Evolutionary conservation across 2,329 filamentous ascomycete species (phyloP).

Genomic region (Domatiomyces catenatus): DNA sequence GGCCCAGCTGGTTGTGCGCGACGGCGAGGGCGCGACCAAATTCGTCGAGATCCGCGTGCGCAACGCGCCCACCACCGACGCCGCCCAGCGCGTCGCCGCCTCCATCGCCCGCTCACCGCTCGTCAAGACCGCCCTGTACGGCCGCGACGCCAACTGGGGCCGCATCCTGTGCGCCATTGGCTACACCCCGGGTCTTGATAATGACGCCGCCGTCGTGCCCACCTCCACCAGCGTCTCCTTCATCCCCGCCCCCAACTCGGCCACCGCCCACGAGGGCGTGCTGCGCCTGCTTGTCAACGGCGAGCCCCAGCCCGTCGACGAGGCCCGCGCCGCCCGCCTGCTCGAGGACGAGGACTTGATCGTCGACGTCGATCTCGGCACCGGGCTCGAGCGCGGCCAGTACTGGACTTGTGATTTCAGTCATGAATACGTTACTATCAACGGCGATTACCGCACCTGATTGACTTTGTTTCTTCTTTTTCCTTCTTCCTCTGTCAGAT

Average conservation of each 20-base stretch:
- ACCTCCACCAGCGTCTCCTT: constrained; percentile 46
- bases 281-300: constrained; percentile 45
- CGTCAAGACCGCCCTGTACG: constrained; percentile 94
- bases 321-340: constrained; percentile 43
- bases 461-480: background rate
- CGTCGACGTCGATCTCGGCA: constrained; percentile 43
- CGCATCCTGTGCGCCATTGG: constrained; percentile 90
- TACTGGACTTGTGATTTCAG: constrained; percentile 55
- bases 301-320: constrained; percentile 47
- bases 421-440: constrained; percentile 56
- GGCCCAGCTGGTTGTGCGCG: constrained; percentile 82
- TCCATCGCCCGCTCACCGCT: constrained; percentile 82
- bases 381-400: constrained; percentile 37
- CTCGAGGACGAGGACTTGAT: constrained; percentile 47
- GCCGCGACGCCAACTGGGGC: constrained; percentile 96
- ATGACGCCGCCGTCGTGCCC: constrained; percentile 33
- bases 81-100: constrained; percentile 65
- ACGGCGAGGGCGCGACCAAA: constrained; percentile 95
- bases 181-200: constrained; percentile 34
- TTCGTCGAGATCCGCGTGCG: constrained; percentile 85
- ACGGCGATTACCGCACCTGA: constrained; percentile 50
- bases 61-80: constrained; percentile 52
- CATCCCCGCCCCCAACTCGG: constrained; percentile 42
- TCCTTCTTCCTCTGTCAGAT: background rate
- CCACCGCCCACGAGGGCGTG: constrained; percentile 22